Evolutionary conservation across 345 rosid species (phyloP).

Genomic region (Hevea brasiliensis): DNA sequence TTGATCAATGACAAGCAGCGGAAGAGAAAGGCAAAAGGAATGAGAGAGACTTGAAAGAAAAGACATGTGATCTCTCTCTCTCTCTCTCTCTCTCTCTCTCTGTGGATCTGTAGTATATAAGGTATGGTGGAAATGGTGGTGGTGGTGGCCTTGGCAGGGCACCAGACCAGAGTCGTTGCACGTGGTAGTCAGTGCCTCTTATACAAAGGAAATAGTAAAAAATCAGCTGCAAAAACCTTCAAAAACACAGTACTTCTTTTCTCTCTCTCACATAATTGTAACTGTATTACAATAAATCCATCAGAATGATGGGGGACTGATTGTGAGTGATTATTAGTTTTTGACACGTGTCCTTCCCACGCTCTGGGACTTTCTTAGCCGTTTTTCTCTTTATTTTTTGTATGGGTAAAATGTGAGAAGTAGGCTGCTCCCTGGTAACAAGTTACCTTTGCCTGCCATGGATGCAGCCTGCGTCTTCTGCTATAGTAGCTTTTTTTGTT

Average conservation of each 20-base stretch:
- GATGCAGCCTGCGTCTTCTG: constrained; percentile 10
- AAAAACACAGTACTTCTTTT: background rate
- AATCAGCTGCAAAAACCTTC: background rate
- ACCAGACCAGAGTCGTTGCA: constrained; percentile 18
- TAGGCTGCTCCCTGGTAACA: no score
- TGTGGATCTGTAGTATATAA: background rate
- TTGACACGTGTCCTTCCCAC: constrained; percentile 21
- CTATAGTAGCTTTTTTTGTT: background rate
- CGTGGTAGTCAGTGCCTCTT: constrained; percentile 45
- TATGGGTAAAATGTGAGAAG: no score
- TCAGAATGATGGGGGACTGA: constrained; percentile 9
- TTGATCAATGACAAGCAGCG: constrained; percentile 17
- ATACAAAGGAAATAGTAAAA: background rate
- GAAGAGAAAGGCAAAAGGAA: constrained; percentile 33
- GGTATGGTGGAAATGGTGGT: background rate
- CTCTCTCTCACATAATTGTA: no score
- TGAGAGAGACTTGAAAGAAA: constrained; percentile 30
- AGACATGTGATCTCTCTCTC: constrained; percentile 15
- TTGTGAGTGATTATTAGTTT: constrained; percentile 15
- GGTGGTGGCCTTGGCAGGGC: constrained; percentile 3
- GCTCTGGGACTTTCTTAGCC: no score
- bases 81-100: background rate
- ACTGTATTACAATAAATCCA: background rate
- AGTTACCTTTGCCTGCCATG: background rate
- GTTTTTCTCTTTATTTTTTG: no score